These are phyloP conservation scores for Hypericum androsaemum DNA, from an alignment of 345 rosid species.

Conservation along the genomic window DNA sequence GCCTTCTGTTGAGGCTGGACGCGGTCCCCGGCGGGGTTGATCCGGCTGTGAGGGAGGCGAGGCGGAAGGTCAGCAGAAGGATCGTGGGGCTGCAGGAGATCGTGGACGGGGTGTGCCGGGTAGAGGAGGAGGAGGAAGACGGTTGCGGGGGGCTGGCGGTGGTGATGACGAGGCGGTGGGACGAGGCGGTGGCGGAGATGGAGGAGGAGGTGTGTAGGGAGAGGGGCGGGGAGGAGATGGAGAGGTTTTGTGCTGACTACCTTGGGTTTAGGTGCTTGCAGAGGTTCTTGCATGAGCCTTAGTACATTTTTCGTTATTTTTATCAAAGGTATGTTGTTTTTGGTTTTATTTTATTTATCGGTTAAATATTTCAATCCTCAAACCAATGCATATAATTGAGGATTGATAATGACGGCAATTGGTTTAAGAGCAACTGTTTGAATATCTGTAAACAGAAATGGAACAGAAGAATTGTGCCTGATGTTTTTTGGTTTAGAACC, in stretches of 20 bases:
- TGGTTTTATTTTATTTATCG: too few species aligned
- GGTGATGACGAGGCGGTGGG: constrained; percentile 28
- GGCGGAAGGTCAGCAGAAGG: constrained; percentile 74
- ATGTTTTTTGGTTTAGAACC: too few species aligned
- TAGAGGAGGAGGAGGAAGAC: constrained; percentile 17
- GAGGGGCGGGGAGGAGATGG: constrained; percentile 79
- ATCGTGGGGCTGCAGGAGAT: constrained; percentile 87
- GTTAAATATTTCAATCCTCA: too few species aligned
- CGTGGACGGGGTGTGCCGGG: constrained; percentile 47
- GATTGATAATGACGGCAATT: too few species aligned
- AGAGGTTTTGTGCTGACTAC: constrained; percentile 67
- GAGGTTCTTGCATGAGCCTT: constrained; percentile 50
- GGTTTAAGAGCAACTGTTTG: too few species aligned
- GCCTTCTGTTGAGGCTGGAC: constrained; percentile 65
- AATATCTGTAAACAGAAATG: too few species aligned
- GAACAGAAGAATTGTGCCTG: too few species aligned
- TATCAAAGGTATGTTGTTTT: too few species aligned
- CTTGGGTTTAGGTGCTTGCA: constrained; percentile 84
- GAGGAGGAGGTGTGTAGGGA: constrained; percentile 60
- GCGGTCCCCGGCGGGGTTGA: constrained; percentile 60
- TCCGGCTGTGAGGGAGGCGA: constrained; percentile 60
- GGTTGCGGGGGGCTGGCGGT: neutral
- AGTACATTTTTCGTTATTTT: too few species aligned
- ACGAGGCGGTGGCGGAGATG: constrained; percentile 43
- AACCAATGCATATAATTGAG: too few species aligned